Evolutionary conservation across 2,329 filamentous ascomycete species (phyloP).

Genomic region (Paraconiothyrium brasiliense): DNA sequence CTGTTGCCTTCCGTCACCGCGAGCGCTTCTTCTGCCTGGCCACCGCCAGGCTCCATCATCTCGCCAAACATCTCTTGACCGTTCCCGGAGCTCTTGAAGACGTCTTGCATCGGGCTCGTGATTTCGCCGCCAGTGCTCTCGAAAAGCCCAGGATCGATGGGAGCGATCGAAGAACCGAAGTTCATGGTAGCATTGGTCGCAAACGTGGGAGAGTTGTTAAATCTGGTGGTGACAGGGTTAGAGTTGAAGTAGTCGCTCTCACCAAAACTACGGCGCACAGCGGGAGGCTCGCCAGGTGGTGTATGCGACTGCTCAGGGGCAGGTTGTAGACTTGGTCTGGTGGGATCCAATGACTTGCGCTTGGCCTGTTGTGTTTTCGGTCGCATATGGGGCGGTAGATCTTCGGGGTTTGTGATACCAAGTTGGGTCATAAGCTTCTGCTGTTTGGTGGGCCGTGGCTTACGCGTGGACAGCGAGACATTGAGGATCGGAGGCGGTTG

Average conservation of each 20-base stretch:
- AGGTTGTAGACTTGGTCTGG: slow-evolving; percentile 45
- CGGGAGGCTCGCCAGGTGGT: slow-evolving; percentile 48
- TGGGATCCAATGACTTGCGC: slow-evolving; percentile 68
- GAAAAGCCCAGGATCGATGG: slow-evolving; percentile 50
- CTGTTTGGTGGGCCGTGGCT: slow-evolving; percentile 94
- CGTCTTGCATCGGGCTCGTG: slow-evolving; percentile 47
- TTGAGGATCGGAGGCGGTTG: slow-evolving; percentile 86
- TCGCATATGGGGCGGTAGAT: slow-evolving; percentile 83
- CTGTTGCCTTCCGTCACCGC: slow-evolving; percentile 47
- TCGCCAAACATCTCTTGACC: slow-evolving; percentile 50
- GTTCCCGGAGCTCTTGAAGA: slow-evolving; percentile 49
- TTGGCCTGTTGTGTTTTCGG: slow-evolving; percentile 66
- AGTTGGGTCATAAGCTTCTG: slow-evolving; percentile 92
- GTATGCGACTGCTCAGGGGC: slow-evolving; percentile 49
- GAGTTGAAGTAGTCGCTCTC: slow-evolving; percentile 47
- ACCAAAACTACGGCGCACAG: slow-evolving; percentile 34
- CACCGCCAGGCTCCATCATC: slow-evolving; percentile 45
- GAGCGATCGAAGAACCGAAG: slow-evolving; percentile 42
- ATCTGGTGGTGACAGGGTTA: slow-evolving; percentile 31
- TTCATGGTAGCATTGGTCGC: slow-evolving; percentile 40
- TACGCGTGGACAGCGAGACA: slow-evolving; percentile 88
- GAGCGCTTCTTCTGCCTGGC: slow-evolving; percentile 50
- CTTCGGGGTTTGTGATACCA: slow-evolving; percentile 88
- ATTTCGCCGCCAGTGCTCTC: slow-evolving; percentile 41
- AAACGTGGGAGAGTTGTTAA: slow-evolving; percentile 48